Evolutionary conservation across 108 stramenopile species (phyloP).

Genomic region (Skeletonema tropicum): DNA sequence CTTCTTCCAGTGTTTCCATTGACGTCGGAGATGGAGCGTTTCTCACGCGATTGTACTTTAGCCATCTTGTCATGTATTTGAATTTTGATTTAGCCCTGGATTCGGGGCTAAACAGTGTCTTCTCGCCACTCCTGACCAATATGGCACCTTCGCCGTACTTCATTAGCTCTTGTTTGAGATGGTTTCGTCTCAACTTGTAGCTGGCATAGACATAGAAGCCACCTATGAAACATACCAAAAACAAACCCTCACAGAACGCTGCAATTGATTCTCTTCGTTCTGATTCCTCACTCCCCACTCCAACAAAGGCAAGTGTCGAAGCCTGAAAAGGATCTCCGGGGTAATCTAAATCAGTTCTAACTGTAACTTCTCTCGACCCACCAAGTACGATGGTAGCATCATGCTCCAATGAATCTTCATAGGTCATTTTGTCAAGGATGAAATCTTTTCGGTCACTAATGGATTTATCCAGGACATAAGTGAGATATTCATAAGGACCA

Average conservation of each 20-base stretch:
- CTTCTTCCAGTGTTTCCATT: constrained; percentile 25
- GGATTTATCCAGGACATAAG: constrained; percentile 13
- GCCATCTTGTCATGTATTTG: background rate
- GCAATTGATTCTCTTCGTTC: constrained; percentile 33
- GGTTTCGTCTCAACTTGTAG: constrained; percentile 21
- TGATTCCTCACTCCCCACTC: background rate
- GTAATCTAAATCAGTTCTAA: constrained; percentile 31
- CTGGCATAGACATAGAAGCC: constrained; percentile 37
- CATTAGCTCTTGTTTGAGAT: constrained; percentile 29
- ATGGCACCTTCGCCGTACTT: constrained; percentile 19
- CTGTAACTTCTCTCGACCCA: constrained; percentile 22
- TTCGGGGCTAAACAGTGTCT: background rate
- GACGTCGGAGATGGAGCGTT: constrained; percentile 1
- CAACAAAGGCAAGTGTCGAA: background rate
- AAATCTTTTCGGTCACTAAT: constrained; percentile 12
- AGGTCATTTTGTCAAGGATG: constrained; percentile 2
- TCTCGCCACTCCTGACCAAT: constrained; percentile 20
- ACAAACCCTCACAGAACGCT: constrained; percentile 20
- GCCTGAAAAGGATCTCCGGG: constrained; percentile 1
- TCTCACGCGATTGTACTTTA: background rate
- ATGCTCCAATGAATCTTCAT: constrained; percentile 20
- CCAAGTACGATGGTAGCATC: constrained; percentile 30
- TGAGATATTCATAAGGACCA: constrained; percentile 30
- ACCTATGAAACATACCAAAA: constrained; percentile 28
- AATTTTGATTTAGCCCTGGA: background rate